Percentiles rank a stretch among this genome's conserved stretches.
These are phyloP conservation scores for Ormosia emarginata DNA, from an alignment of 306 rosid genomes.

Conservation along the genomic window DNA sequence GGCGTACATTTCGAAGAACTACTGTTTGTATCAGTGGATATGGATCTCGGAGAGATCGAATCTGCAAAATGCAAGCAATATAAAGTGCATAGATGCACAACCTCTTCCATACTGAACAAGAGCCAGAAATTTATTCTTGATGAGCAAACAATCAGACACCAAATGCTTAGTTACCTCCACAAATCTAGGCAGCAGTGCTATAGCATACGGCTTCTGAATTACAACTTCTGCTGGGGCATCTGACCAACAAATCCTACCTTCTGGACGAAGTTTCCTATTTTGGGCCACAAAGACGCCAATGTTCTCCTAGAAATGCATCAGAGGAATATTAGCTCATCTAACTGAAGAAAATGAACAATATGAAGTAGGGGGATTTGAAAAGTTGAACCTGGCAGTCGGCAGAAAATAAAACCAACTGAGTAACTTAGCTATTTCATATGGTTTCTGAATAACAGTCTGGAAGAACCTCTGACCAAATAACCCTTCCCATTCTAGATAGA, in stretches of 20 bases:
- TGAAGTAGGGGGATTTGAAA: background rate
- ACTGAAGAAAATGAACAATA: background rate
- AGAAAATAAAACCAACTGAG: background rate
- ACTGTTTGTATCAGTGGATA: slow-evolving; percentile 90
- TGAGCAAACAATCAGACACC: background rate
- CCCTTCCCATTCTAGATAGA: background rate
- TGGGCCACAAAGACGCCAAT: slow-evolving; percentile 96
- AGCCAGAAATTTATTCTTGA: background rate
- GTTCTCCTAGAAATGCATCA: slow-evolving; percentile 61
- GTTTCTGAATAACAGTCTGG: background rate
- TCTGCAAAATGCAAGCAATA: slow-evolving; percentile 49
- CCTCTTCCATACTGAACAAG: slow-evolving; percentile 7
- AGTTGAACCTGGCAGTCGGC: background rate
- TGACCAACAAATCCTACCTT: slow-evolving; percentile 97
- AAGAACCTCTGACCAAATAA: background rate
- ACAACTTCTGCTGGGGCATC: slow-evolving; percentile 82
- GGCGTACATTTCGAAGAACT: slow-evolving; percentile 86
- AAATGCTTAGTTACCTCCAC: slow-evolving; percentile 62
- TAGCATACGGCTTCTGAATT: slow-evolving; percentile 84
- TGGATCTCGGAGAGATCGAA: slow-evolving; percentile 83
- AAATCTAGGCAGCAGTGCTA: slow-evolving; percentile 79
- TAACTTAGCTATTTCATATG: background rate
- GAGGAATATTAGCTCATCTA: background rate
- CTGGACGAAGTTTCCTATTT: slow-evolving; percentile 89
- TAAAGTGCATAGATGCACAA: slow-evolving; percentile 7